These are phyloP conservation scores for Phialophora tarda DNA, from an alignment of 2,329 filamentous ascomycete species.

Conservation along the genomic window DNA sequence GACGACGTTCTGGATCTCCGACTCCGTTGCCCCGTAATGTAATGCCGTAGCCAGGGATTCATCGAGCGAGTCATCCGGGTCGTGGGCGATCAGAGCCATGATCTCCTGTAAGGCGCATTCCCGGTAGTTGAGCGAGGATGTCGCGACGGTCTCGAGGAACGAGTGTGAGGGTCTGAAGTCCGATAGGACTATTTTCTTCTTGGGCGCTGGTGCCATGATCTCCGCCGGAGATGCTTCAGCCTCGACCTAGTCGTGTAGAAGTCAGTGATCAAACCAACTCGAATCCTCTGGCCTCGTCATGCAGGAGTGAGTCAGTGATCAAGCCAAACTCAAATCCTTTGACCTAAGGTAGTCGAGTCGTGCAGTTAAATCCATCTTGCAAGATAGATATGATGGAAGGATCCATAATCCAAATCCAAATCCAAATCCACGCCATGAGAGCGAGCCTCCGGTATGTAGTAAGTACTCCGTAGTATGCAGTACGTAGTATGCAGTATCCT, in stretches of 20 bases:
- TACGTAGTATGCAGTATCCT: too few relatives aligned
- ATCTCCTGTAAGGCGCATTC: constrained; percentile 16
- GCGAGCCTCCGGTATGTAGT: too few relatives aligned
- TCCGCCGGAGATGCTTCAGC: background rate
- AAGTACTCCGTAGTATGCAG: too few relatives aligned
- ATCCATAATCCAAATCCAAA: background rate
- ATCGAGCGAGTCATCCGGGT: constrained; percentile 8
- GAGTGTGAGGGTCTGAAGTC: background rate
- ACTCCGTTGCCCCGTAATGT: constrained; percentile 17
- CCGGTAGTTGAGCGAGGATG: constrained; percentile 20
- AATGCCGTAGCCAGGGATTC: constrained; percentile 12
- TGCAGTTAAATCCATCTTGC: background rate
- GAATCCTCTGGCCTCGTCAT: background rate
- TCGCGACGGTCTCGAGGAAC: constrained; percentile 15
- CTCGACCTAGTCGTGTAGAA: background rate
- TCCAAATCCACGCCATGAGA: too few relatives aligned
- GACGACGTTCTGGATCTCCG: constrained; percentile 21
- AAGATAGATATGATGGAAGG: background rate
- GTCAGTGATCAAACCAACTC: background rate
- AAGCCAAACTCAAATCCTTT: background rate
- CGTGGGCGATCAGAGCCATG: constrained; percentile 17
- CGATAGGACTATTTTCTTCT: background rate
- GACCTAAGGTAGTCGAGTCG: too few relatives aligned
- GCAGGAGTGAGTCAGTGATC: background rate
- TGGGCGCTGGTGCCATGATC: background rate